A percentile compares a stretch with the other conserved stretches of the same genome.
Conservation (phyloP, 805 yeast species). For the Tetrapisispora phaffii region DNA sequence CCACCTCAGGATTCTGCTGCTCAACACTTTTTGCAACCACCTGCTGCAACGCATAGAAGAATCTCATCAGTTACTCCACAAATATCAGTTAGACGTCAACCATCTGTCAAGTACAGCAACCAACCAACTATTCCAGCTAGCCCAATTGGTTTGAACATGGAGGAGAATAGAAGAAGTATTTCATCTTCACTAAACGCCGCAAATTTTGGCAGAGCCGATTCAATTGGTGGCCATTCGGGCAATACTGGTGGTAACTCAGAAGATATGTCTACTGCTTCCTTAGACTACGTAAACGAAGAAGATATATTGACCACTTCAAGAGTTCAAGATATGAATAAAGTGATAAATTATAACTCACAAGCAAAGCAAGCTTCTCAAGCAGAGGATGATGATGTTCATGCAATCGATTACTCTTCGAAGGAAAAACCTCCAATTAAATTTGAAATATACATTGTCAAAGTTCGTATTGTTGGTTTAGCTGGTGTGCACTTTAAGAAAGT, state of each 20-base stretch:
- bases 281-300: constrained; percentile 25
- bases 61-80: constrained; percentile 11
- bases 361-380: background rate
- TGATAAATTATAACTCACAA: constrained; percentile 29
- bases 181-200: constrained; percentile 4
- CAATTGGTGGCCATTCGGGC: constrained; percentile 7
- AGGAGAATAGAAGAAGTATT: constrained; percentile 3
- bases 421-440: constrained; percentile 64
- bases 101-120: constrained; percentile 20
- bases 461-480: constrained; percentile 78
- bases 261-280: constrained; percentile 28
- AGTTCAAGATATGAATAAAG: constrained; percentile 51
- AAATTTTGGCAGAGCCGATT: constrained; percentile 7
- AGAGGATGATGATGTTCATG: background rate
- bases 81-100: constrained; percentile 31
- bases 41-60: constrained; percentile 15
- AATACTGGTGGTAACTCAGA: constrained; percentile 12
- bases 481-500: constrained; percentile 94
- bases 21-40: constrained; percentile 9
- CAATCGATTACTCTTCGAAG: constrained; percentile 5
- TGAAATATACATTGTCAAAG: constrained; percentile 86
- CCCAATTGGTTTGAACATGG: constrained; percentile 26
- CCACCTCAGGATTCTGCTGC: background rate
- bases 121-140: constrained; percentile 42
- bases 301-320: constrained; percentile 39